Percentiles rank a stretch among this genome's conserved stretches.
Conservation (phyloP, 2,329 filamentous ascomycete genomes). For the Colletotrichum camelliae region DNA sequence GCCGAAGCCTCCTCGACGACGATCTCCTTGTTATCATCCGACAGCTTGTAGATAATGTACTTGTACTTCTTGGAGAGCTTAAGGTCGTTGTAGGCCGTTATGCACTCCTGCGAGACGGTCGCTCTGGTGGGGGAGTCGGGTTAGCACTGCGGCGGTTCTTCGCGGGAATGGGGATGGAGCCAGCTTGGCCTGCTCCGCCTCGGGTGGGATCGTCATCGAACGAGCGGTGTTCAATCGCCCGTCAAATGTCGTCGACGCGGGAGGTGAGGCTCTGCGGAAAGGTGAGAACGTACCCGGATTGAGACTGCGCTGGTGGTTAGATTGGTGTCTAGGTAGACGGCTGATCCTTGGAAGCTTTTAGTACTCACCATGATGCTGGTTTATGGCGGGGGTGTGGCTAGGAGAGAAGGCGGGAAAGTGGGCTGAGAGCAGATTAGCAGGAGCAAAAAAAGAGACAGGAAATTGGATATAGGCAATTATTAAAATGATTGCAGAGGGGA, state of each 20-base stretch:
- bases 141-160: constrained; percentile 18
- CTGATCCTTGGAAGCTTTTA: constrained; percentile 21
- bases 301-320: constrained; percentile 54
- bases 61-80: constrained; percentile 84
- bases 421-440: constrained; percentile 23
- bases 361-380: constrained; percentile 46
- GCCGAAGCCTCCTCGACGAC: constrained; percentile 77
- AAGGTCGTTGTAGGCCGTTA: constrained; percentile 76
- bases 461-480: neutral
- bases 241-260: constrained; percentile 10
- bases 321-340: neutral
- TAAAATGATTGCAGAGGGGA: neutral
- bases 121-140: constrained; percentile 57
- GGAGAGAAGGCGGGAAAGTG: constrained; percentile 23
- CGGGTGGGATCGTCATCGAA: constrained; percentile 11
- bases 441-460: neutral
- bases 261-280: constrained; percentile 14
- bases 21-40: constrained; percentile 82
- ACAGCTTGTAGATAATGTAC: constrained; percentile 89
- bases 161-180: constrained; percentile 6
- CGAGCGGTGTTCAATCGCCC: constrained; percentile 6
- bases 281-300: constrained; percentile 66
- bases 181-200: constrained; percentile 20
- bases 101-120: constrained; percentile 74
- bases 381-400: constrained; percentile 24